Conservation (phyloP, 73 alveolate genomes). For the Paramecium sexaurelia region DNA sequence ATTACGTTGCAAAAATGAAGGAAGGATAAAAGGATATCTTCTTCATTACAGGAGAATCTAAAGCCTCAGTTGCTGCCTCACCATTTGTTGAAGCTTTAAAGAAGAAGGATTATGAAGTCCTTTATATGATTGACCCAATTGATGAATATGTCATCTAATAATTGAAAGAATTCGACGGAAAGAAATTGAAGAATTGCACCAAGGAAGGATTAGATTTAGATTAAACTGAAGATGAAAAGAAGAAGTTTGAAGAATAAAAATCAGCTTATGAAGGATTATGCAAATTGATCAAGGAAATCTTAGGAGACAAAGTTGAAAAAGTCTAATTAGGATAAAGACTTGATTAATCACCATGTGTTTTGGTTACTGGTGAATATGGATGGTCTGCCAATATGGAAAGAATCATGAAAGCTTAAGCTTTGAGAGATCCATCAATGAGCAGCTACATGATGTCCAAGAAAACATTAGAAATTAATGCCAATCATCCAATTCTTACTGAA, state of each 20-base stretch:
- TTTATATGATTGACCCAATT: constrained; percentile 99
- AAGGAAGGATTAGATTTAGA: constrained; percentile 98
- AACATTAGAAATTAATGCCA: constrained; percentile 98
- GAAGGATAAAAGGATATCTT: constrained; percentile 98
- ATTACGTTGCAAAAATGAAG: constrained; percentile 98
- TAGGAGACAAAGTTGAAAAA: constrained; percentile 99
- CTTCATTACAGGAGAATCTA: constrained; percentile 99
- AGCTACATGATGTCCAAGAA: constrained; percentile 99
- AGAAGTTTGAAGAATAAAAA: constrained; percentile 97
- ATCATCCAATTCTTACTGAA: constrained; percentile 93
- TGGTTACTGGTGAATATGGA: constrained; percentile 99
- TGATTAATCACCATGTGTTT: constrained; percentile 99
- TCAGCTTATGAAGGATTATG: constrained; percentile 98
- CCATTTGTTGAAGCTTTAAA: constrained; percentile 99
- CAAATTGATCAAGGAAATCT: constrained; percentile 98
- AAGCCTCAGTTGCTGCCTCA: constrained; percentile 96
- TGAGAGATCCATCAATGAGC: constrained; percentile 98
- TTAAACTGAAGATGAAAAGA: constrained; percentile 96
- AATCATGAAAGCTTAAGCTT: constrained; percentile 99
- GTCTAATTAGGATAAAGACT: constrained; percentile 97
- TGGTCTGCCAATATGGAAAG: constrained; percentile 99
- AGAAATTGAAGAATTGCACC: constrained; percentile 96
- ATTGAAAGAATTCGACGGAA: constrained; percentile 99
- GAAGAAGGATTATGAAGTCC: constrained; percentile 98
- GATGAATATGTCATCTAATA: constrained; percentile 99